Conservation (phyloP, 1,284 basidiomycete species). For the Tremellales sp. region DNA sequence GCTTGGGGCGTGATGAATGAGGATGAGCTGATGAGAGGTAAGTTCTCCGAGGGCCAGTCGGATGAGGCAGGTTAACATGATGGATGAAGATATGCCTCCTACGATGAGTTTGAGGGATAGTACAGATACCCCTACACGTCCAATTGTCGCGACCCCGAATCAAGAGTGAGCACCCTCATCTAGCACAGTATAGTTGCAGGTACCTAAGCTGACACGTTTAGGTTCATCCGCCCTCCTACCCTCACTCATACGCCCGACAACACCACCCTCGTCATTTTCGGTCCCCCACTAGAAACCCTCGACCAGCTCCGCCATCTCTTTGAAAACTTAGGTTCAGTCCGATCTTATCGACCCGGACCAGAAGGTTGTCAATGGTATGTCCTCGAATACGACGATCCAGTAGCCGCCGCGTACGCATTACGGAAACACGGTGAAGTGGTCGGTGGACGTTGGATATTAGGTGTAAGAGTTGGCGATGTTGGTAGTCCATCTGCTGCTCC, state of each 20-base stretch:
- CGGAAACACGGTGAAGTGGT: slow-evolving; percentile 43
- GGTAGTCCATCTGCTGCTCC: slow-evolving; percentile 8
- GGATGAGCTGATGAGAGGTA: not conserved
- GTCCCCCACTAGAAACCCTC: slow-evolving; percentile 34
- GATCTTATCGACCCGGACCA: slow-evolving; percentile 34
- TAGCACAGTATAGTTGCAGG: not conserved
- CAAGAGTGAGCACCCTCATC: slow-evolving; percentile 1
- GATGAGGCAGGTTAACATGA: not conserved
- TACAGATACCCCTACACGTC: slow-evolving; percentile 8
- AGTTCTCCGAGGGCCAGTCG: not conserved
- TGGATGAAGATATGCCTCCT: slow-evolving; percentile 34
- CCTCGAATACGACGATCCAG: slow-evolving; percentile 28
- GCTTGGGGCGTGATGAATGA: not conserved
- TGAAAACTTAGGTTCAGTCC: slow-evolving; percentile 29
- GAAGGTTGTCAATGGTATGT: slow-evolving; percentile 40
- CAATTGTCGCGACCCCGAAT: not conserved
- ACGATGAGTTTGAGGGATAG: slow-evolving; percentile 22
- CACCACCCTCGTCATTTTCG: slow-evolving; percentile 40
- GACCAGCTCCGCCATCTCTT: slow-evolving; percentile 30
- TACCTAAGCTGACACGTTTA: not conserved
- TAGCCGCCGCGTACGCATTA: slow-evolving; percentile 32
- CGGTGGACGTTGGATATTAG: slow-evolving; percentile 38
- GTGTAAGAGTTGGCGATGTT: slow-evolving; percentile 33
- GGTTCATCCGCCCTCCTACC: slow-evolving; percentile 14
- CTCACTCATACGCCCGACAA: slow-evolving; percentile 27